Evolutionary conservation across 352 stramenopile species (phyloP).

Genomic region (Phytophthora agathidicida): DNA sequence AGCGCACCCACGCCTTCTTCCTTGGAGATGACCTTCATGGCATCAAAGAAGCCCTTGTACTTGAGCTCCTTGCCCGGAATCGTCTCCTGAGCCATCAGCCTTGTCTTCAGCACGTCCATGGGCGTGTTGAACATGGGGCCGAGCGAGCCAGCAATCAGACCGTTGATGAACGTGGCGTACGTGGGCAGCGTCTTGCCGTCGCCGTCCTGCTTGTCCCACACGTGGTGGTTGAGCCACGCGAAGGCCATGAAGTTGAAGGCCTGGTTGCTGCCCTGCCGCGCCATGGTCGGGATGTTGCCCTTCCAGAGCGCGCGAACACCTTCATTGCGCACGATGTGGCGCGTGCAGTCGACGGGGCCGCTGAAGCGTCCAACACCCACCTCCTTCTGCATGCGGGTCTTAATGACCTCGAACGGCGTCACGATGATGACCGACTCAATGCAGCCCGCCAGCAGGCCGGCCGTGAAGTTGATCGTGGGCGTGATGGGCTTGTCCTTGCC

Average conservation of each 20-base stretch:
- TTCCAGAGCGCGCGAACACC: constrained; percentile 96
- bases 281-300: constrained; percentile 95
- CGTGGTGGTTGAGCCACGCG: constrained; percentile 90
- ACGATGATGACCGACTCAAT: constrained; percentile 98
- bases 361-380: constrained; percentile 90
- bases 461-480: constrained; percentile 81
- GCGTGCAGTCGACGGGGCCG: constrained; percentile 93
- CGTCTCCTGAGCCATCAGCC: constrained; percentile 92
- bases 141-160: constrained; percentile 86
- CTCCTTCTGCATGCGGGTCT: constrained; percentile 97
- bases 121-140: constrained; percentile 90
- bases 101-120: constrained; percentile 96
- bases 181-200: constrained; percentile 91
- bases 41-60: constrained; percentile 95
- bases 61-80: constrained; percentile 91
- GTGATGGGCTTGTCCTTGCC: constrained; percentile 76
- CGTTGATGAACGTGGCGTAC: constrained; percentile 95
- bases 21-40: constrained; percentile 92
- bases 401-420: constrained; percentile 98
- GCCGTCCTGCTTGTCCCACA: constrained; percentile 92
- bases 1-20: constrained; percentile 95
- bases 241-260: constrained; percentile 98
- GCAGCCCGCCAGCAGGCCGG: constrained; percentile 92
- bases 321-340: constrained; percentile 93
- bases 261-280: constrained; percentile 97